A percentile compares a stretch with the other conserved stretches of the same genome.
Evolutionary conservation across 768 basidiomycete genomes (phyloP).

Genomic region (Boletus vinaceobasis): DNA sequence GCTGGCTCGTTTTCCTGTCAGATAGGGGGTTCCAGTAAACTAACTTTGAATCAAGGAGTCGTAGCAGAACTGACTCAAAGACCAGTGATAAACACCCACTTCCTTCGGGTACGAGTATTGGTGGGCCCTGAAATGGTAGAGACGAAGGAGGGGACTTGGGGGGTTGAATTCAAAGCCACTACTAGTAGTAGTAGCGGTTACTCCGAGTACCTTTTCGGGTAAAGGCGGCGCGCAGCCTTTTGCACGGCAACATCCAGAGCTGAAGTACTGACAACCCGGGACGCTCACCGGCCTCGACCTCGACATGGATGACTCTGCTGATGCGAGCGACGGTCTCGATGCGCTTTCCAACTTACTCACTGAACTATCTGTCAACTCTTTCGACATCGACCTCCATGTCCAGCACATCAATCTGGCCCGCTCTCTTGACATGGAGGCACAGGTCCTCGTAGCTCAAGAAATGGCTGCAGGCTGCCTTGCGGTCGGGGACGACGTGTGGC

Average conservation of each 20-base stretch:
- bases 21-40: background rate
- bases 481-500: constrained; percentile 69
- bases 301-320: constrained; percentile 35
- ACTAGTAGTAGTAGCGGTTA: too few species aligned
- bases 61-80: too few species aligned
- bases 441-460: constrained; percentile 59
- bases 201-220: constrained; percentile 12
- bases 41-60: too few species aligned
- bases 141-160: too few species aligned
- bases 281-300: background rate
- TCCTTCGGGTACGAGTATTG: background rate
- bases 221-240: background rate
- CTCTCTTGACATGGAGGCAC: constrained; percentile 54
- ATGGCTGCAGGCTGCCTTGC: constrained; percentile 63
- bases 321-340: constrained; percentile 50
- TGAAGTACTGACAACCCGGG: background rate
- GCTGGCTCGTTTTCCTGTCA: background rate
- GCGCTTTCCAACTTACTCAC: constrained; percentile 60
- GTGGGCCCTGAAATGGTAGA: too few species aligned
- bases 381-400: constrained; percentile 60
- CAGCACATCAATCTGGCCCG: constrained; percentile 64
- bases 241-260: background rate
- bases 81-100: background rate
- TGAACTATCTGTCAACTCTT: constrained; percentile 55
- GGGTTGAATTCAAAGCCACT: too few species aligned